phyloP scores from a whole-genome alignment of 78 protist species.

The Corallochytrium limacisporum region DNA sequence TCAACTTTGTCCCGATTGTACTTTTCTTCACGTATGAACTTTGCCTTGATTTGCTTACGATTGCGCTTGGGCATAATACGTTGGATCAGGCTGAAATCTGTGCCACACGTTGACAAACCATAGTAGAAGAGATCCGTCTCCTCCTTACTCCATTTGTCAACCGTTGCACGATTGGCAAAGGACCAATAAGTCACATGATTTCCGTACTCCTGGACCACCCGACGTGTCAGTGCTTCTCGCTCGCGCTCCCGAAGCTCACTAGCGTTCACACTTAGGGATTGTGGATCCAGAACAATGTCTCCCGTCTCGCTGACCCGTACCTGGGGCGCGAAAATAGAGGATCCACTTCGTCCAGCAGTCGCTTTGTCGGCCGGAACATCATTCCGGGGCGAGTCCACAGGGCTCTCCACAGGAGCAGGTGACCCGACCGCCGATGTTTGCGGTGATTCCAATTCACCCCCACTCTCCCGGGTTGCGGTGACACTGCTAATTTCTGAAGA shows the following conservation, averaged over 20 bases:
- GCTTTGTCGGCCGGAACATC: no score
- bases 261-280: background rate
- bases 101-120: background rate
- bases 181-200: background rate
- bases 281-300: background rate
- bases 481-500: no score
- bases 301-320: background rate
- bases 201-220: background rate
- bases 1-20: background rate
- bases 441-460: no score
- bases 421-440: no score
- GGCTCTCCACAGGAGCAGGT: no score
- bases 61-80: background rate
- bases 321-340: no score
- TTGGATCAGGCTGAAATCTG: background rate
- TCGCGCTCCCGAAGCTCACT: background rate
- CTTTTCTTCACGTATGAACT: background rate
- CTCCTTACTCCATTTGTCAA: background rate
- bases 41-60: background rate
- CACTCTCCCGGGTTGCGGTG: no score
- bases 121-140: background rate
- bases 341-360: no score
- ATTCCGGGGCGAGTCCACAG: no score
- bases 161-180: background rate
- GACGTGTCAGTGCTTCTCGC: background rate